Base-by-base conservation (phyloP, 2,329 filamentous ascomycete species). In the Exophiala spinifera region DNA sequence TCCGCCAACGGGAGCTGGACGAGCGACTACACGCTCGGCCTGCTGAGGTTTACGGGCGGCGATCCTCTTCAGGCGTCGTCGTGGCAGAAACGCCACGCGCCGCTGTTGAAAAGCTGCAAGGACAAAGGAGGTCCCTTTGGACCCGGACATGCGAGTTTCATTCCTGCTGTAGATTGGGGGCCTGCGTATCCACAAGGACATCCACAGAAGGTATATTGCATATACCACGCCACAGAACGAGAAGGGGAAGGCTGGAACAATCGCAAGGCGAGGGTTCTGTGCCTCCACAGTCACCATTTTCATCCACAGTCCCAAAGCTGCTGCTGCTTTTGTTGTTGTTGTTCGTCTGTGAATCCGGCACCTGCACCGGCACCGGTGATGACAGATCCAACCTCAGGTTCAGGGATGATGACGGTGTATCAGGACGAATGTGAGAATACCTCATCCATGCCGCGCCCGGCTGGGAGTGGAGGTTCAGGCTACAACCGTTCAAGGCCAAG, bases 1-100 rank as follows among this genome's bases (percentile, higher is more conserved):
- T 55, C 48, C n/a, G 62, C 57, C 36, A 60, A 64, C 46, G 62
- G 62, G 15, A 57, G 50, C 46, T 64, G 62, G 62, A 63, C 61
- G 15, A 54, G 53, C 42, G 59, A 64, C 20, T 64, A 64, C 47
- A 51, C 57, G 25, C 56, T 64, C 4, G 62, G 47, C 6, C 15
- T 64, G 3, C n/a, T 64, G 11, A 34, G 49, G n/a, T 55, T 55
- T 6, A 49, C 52, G 15, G 59, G 54, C 20, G 40, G 20, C 4
- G 54, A 64, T 28, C 57, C 53, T 7, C 46, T 57, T 11, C 34
- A 60, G 14, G 40, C 44, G 25, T 19, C 33, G 1, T 60, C 57
- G 6, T 64, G 62, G 61, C 23, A 48, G 37, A 64, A 64, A 52
- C 46, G 61, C 5, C 43, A 40, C 4, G 49, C 44, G 4, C 61